Percentiles rank a stretch among this genome's conserved stretches.
Conservation (phyloP, 2,329 filamentous ascomycete species). For the Capronia americana region DNA sequence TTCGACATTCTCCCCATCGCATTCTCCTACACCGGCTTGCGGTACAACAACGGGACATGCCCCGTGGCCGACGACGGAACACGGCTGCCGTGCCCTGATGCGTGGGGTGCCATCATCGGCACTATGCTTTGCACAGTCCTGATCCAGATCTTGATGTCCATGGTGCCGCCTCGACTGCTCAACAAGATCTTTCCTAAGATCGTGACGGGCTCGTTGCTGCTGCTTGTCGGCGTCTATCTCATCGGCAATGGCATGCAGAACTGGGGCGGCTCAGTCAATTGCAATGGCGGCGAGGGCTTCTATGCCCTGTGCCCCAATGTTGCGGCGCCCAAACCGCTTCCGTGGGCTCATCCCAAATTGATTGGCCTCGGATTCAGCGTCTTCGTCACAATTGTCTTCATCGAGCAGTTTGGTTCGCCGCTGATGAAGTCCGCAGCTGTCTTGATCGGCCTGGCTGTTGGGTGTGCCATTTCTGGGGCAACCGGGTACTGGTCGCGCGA, state of each 20-base stretch:
- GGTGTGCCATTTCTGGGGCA: conserved; percentile 79
- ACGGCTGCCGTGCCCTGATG: conserved; percentile 75
- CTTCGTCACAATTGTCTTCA: conserved; percentile 78
- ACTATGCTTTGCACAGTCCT: conserved; percentile 70
- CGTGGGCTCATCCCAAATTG: conserved; percentile 80
- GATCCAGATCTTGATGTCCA: conserved; percentile 75
- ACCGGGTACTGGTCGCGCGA: conserved; percentile 77
- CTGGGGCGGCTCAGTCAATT: conserved; percentile 68
- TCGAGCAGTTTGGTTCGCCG: conserved; percentile 79
- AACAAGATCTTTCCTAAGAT: conserved; percentile 80
- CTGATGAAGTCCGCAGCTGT: conserved; percentile 85
- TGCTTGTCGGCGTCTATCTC: conserved; percentile 75
- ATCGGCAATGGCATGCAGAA: conserved; percentile 74
- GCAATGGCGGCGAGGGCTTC: conserved; percentile 64
- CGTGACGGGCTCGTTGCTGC: conserved; percentile 73
- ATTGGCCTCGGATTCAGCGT: conserved; percentile 81
- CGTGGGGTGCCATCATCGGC: conserved; percentile 76
- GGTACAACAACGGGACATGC: conserved; percentile 72
- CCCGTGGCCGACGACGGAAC: conserved; percentile 65
- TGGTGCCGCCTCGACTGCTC: conserved; percentile 71
- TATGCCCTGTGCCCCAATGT: conserved; percentile 71
- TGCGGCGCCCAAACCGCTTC: conserved; percentile 71
- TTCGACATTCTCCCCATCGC: conserved; percentile 79
- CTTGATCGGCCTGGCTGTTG: conserved; percentile 74
- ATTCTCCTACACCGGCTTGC: conserved; percentile 75